Percentiles rank a stretch among this genome's conserved stretches.
phyloP scores from a whole-genome alignment of 2,329 filamentous ascomycete species.

The Drechmeria coniospora region DNA sequence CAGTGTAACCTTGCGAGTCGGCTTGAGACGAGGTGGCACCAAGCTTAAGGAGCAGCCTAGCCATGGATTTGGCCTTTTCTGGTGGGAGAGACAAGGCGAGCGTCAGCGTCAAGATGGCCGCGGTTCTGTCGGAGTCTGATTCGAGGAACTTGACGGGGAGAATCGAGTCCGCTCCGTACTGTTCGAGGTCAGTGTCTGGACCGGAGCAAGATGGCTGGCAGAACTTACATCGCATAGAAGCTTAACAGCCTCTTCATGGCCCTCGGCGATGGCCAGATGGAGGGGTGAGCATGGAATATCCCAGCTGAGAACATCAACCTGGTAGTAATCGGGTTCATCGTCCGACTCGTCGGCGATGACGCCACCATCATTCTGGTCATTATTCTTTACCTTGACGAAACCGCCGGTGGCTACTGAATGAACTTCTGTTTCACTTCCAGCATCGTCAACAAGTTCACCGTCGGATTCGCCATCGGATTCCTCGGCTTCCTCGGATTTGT shows the following conservation, averaged over 20 bases:
- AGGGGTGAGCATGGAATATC: constrained; percentile 59
- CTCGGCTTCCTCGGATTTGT: constrained; percentile 11
- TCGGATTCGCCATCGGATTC: constrained; percentile 25
- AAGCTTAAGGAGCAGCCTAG: constrained; percentile 46
- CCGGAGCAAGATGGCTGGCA: background rate
- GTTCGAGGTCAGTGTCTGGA: background rate
- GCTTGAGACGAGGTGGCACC: constrained; percentile 63
- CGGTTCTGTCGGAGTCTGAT: constrained; percentile 30
- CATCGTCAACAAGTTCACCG: constrained; percentile 28
- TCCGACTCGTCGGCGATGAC: constrained; percentile 37
- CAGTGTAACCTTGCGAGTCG: constrained; percentile 47
- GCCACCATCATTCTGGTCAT: constrained; percentile 16
- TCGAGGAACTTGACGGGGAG: constrained; percentile 55
- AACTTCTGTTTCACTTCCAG: constrained; percentile 34
- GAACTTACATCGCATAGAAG: constrained; percentile 43
- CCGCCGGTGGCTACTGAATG: constrained; percentile 50
- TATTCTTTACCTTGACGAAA: constrained; percentile 50
- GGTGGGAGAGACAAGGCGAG: constrained; percentile 50
- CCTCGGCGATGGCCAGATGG: constrained; percentile 63
- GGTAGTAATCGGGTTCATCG: constrained; percentile 63
- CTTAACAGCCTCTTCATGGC: constrained; percentile 53
- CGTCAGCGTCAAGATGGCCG: constrained; percentile 52
- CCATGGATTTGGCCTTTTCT: constrained; percentile 50
- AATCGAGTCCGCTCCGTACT: constrained; percentile 64
- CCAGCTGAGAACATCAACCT: constrained; percentile 68